Base-by-base conservation (phyloP, 106 monocot species). In the Ottelia alismoides region DNA sequence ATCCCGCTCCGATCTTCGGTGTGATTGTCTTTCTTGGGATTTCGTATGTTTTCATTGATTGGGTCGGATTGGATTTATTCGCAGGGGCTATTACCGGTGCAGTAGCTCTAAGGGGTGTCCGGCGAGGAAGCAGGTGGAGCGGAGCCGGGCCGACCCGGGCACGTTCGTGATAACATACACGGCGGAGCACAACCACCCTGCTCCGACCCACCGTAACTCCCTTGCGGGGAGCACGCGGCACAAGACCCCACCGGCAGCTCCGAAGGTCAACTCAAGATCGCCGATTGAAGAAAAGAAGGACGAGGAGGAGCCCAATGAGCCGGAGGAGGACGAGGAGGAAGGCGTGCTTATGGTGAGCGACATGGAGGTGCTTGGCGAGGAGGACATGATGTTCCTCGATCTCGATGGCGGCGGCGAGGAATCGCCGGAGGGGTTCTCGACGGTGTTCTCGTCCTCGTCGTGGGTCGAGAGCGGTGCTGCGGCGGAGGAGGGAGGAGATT, bases 51-150 rank as follows among this genome's bases (percentile, higher is more conserved):
- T 3, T 35, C 12, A 35, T 35, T 35, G 35, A 6, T 35, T 3
- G 35, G 35, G 12, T 35, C 35, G 5, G 5, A 6, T 35, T 35
- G 35, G 12, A 35, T 35, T 6, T 35, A 35, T 35, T 35, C 35
- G 31, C 70, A 92, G 92, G 55, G 92, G 87, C 0, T 92, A 92
- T 30, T 87, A 92, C 66, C 74, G 80, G 52, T 92, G 92, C 52
- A 92, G 92, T 63, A 92, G 87, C 64, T 87, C 78, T 25, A 92
- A 92, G 25, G 92, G 77, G 1, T 92, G 92, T 58, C 32, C 52
- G 29, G 92, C 92, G 3, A 68, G 87, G 53, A 92, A 92, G 68
- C 87, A 77, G 51, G 87, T 92, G 31, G 92, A 92, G 69, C 65
- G 83, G 0, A 83, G 83, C 80, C 76, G 44, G 1, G 32, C 63